Base-by-base conservation (phyloP, 164 flowering plant genomes). In the Dillenia suffruticosa region DNA sequence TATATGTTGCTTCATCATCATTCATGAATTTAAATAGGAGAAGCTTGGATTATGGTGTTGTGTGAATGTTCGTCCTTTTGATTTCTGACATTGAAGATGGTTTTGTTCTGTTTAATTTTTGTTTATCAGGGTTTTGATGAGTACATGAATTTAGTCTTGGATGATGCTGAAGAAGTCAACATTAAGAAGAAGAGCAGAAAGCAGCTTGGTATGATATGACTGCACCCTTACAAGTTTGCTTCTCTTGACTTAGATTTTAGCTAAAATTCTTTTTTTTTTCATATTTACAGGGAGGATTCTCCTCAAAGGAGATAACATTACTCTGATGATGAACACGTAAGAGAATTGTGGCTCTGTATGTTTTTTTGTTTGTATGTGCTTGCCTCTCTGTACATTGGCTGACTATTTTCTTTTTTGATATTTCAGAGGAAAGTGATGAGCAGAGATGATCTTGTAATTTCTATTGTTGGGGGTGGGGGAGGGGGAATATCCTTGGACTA, bases 101-200 rank as follows among this genome's bases (percentile, higher is more conserved):
- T 32, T 32, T 32, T 32, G 7, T 32, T 32, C 40, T 32, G 40
- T 6, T 11, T 47, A 46, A 13, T 24, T 50, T 51, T 12, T 48
- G n/a, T 13, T 32, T 7, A 15, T 49, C 68, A 86, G 93, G 97
- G 97, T 5, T 90, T 93, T 78, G 96, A 90, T 62, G 98, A 89
- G 74, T 90, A 93, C 86, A 93, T 89, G 98, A 93, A 90, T 71
- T 71, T 93, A 82, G 40, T 32, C 40, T 32, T 32, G 40, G 40
- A 32, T 32, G 40, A 32, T 32, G 40, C 96, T 62, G 97, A 88
- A 68, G 97, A 90, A 71, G 81, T 87, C 63, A 78, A 72, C 45
- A 46, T 87, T 19, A 88, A 90, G 83, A 88, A 85, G 69, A 84
- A 85, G 17, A 83, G 63, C 66, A 77, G 76, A 55, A 88, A 88